phyloP scores from a whole-genome alignment of 805 yeast species.

The Metschnikowia matae region DNA sequence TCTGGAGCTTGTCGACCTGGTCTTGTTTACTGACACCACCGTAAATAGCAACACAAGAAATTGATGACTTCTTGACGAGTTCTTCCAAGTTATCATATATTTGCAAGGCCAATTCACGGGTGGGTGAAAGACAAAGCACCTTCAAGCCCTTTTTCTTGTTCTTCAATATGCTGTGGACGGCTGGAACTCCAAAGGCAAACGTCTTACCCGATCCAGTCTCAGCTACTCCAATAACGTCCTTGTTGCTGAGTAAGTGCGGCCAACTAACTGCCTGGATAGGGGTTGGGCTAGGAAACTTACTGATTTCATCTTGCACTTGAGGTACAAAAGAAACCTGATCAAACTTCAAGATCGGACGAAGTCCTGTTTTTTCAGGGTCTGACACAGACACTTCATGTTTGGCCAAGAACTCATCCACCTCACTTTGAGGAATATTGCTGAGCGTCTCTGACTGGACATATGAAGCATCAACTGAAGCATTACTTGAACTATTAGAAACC shows the following conservation, averaged over 20 bases:
- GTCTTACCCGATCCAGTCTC: conserved; percentile 99
- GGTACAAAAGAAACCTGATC: conserved; percentile 50
- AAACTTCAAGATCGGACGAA: conserved; percentile 71
- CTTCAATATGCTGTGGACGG: conserved; percentile 64
- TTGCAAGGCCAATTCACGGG: conserved; percentile 96
- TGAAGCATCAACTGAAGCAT: conserved; percentile 9
- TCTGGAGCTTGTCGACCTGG: conserved; percentile 67
- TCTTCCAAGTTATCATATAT: conserved; percentile 76
- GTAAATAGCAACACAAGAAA: conserved; percentile 79
- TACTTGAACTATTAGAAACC: background rate
- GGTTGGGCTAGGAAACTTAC: conserved; percentile 83
- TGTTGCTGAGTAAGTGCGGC: conserved; percentile 78
- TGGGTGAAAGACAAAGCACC: conserved; percentile 88
- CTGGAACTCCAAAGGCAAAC: conserved; percentile 96
- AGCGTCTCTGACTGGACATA: conserved; percentile 41
- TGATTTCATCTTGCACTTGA: conserved; percentile 55
- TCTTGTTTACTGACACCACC: conserved; percentile 98
- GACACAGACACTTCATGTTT: conserved; percentile 78
- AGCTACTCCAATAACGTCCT: conserved; percentile 94
- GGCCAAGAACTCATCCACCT: conserved; percentile 56
- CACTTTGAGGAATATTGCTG: conserved; percentile 45
- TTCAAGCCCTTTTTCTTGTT: conserved; percentile 50
- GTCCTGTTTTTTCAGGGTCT: conserved; percentile 50
- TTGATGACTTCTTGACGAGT: conserved; percentile 55
- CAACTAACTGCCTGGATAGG: conserved; percentile 94